Evolutionary conservation across 768 basidiomycete genomes (phyloP).

Genomic region (Leucosporidium creatinivorum): DNA sequence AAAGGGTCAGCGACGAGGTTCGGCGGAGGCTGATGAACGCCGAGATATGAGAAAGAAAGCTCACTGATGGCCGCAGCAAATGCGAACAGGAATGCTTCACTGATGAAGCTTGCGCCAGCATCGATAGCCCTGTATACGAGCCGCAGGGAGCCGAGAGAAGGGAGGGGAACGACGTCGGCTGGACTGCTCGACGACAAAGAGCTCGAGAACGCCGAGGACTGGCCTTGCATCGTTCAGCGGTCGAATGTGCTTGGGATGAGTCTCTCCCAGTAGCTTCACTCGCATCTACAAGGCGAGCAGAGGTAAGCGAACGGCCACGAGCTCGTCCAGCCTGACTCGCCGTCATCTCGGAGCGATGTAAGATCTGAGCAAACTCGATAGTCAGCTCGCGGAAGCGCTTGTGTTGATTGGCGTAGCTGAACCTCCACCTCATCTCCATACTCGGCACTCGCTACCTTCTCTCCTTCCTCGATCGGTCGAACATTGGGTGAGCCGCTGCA

Average conservation of each 20-base stretch:
- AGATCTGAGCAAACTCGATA: slow-evolving; percentile 22
- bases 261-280: slow-evolving; percentile 22
- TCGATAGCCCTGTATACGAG: slow-evolving; percentile 20
- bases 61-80: slow-evolving; percentile 1
- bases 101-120: slow-evolving; percentile 26
- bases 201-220: too few relatives aligned
- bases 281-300: slow-evolving; percentile 8
- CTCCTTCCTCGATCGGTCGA: neutral
- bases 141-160: too few relatives aligned
- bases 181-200: too few relatives aligned
- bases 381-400: slow-evolving; percentile 21
- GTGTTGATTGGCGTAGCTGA: slow-evolving; percentile 21
- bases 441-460: neutral
- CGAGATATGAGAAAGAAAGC: slow-evolving; percentile 7
- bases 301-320: neutral
- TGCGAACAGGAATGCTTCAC: slow-evolving; percentile 12
- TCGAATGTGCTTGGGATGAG: slow-evolving; percentile 22
- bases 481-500: neutral
- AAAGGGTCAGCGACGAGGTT: neutral
- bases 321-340: neutral
- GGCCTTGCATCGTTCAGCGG: slow-evolving; percentile 19
- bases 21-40: neutral
- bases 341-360: slow-evolving; percentile 30
- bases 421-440: neutral
- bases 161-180: too few relatives aligned